phyloP scores from a whole-genome alignment of 495 filamentous ascomycete genomes.

The Diplogelasinospora grovesii region DNA sequence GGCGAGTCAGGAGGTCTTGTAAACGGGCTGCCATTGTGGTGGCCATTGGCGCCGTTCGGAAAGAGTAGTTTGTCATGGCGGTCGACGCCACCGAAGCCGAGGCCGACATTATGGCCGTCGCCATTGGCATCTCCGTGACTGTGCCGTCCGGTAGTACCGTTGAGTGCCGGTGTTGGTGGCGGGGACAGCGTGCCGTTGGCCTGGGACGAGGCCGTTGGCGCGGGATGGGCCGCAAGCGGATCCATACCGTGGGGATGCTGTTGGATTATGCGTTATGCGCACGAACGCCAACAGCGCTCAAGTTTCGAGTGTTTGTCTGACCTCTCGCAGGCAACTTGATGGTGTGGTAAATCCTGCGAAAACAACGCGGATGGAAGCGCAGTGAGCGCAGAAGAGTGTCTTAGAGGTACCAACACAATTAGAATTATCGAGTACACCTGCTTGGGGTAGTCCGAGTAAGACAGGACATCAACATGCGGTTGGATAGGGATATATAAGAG shows the following conservation, averaged over 20 bases:
- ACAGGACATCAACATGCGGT: background rate
- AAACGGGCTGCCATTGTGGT: background rate
- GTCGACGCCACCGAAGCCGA: background rate
- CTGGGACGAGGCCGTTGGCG: background rate
- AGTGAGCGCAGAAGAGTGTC: background rate
- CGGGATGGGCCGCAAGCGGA: background rate
- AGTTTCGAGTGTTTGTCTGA: too few species aligned
- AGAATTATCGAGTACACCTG: too few species aligned
- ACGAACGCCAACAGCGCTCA: too few species aligned
- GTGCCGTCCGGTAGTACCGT: slow-evolving; percentile 7
- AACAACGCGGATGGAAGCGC: background rate
- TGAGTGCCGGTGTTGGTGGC: slow-evolving; percentile 19
- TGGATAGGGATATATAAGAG: background rate
- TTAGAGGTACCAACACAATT: too few species aligned
- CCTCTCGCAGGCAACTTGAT: too few species aligned
- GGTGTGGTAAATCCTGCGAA: background rate
- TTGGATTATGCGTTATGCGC: background rate
- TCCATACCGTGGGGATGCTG: slow-evolving; percentile 4
- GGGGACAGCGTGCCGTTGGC: slow-evolving; percentile 19
- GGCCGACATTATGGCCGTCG: background rate
- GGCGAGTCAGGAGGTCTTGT: background rate
- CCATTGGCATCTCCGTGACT: background rate
- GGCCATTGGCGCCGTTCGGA: background rate
- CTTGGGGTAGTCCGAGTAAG: too few species aligned
- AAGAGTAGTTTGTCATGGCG: background rate